Conservation (phyloP, 73 alveolate species). For the Paramecium primaurelia region DNA sequence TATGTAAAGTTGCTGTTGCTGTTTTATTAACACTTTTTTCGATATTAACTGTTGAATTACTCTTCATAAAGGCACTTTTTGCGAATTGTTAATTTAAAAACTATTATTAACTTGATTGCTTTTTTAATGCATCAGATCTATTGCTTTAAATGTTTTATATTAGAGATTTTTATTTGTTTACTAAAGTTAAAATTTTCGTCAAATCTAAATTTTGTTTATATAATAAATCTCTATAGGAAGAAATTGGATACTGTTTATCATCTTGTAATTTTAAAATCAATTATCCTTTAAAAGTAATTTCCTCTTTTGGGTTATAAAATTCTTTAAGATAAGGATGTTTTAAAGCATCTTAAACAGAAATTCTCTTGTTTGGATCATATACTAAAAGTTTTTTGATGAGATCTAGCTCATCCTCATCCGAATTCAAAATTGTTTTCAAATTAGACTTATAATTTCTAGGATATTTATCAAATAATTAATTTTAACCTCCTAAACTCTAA, state of each 20-base stretch:
- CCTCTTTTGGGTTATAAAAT: slow-evolving; percentile 50
- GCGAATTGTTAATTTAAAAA: not conserved
- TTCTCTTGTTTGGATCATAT: slow-evolving; percentile 79
- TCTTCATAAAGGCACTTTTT: not conserved
- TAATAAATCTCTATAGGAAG: not conserved
- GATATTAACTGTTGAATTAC: not conserved
- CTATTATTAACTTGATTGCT: not conserved
- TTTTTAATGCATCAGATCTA: not conserved
- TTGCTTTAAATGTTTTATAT: not conserved
- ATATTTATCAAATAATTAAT: not conserved
- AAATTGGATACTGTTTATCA: not conserved
- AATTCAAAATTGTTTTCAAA: not conserved
- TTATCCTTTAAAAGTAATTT: not conserved
- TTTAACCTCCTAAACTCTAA: not conserved
- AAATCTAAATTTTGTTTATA: not conserved
- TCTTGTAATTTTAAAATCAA: not conserved
- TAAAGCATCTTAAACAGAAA: slow-evolving; percentile 67
- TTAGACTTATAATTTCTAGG: not conserved
- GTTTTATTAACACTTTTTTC: not conserved
- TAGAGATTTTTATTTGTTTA: not conserved
- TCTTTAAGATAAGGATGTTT: slow-evolving; percentile 11
- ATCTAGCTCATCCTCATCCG: not conserved
- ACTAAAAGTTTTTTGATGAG: slow-evolving; percentile 51
- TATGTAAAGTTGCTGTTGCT: not conserved
- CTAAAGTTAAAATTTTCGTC: not conserved